A percentile compares a stretch with the other conserved stretches of the same genome.
These are phyloP conservation scores for Diaporthe citrichinensis DNA, from an alignment of 2,329 filamentous ascomycete genomes.

Conservation along the genomic window DNA sequence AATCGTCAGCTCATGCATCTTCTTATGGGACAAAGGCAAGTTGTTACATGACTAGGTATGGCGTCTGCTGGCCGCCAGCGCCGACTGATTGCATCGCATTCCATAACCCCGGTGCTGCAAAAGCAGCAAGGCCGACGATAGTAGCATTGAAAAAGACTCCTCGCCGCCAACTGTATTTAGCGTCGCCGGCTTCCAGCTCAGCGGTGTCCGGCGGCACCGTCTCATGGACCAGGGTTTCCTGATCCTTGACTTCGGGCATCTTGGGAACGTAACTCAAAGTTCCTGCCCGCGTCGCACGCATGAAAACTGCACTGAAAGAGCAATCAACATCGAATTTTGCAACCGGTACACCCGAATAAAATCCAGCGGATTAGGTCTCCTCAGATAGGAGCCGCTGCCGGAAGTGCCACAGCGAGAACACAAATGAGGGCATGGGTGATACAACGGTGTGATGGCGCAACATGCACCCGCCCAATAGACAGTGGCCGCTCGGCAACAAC, in stretches of 20 bases:
- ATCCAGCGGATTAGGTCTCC: neutral
- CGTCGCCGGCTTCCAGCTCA: neutral
- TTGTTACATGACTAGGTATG: constrained; percentile 49
- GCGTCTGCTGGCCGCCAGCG: constrained; percentile 49
- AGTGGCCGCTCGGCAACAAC: neutral
- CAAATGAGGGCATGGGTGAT: neutral
- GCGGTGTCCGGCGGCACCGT: neutral
- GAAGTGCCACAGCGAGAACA: no score
- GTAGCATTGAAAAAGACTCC: constrained; percentile 50
- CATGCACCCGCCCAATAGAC: neutral
- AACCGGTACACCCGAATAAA: no score
- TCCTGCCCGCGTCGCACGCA: neutral
- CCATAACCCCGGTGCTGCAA: constrained; percentile 50
- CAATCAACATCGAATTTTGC: neutral
- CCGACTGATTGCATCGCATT: constrained; percentile 51
- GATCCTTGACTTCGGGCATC: neutral
- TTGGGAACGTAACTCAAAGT: neutral
- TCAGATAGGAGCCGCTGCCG: neutral
- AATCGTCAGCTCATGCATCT: neutral
- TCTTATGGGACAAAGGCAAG: accelerated
- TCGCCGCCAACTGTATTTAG: constrained; percentile 45
- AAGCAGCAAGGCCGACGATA: constrained; percentile 46
- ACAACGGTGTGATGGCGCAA: constrained; percentile 17
- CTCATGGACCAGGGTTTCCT: neutral
- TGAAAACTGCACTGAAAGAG: neutral